Base-by-base conservation (phyloP, 371 early-diverging fungal genomes). In the Quaeritorhiza haematococci region DNA sequence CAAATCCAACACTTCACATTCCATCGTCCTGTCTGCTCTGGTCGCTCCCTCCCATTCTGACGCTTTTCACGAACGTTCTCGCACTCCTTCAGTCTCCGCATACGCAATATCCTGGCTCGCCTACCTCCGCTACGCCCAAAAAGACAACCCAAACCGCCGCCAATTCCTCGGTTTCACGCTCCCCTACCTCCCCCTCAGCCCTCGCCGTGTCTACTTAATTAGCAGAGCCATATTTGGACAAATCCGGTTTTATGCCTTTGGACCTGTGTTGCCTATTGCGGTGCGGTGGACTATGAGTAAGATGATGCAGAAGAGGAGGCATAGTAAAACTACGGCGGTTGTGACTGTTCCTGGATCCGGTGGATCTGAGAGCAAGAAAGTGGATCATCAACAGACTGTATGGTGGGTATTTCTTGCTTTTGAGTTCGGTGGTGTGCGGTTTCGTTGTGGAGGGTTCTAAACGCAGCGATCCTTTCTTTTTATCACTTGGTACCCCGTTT, bases 121-220 rank as follows among this genome's bases (percentile, higher is more conserved):
- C 10, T 61, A 61, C 51, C 55, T 55, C 19, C 29, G 15, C 27
- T 44, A 45, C 32, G 58, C 54, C n/a, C 64, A 59, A 50, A 23
- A 6, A 5, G 33, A 54, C 17, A 55, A 41, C 43, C 49, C 49
- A 33, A 54, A 27, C 26, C 10, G 10, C 7, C 10, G 23, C 21
- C 13, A 13, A 10, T 32, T 38, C 26, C 30, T 0, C 13, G 21
- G 45, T 27, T 29, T 29, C 3, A 6, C 24, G 2, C 23, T 53
- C 13, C 61, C 53, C 4, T 32, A 44, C 21, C 61, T 67, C 3
- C 63, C 67, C 4, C 38, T 56, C n/a, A 33, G 59, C 23, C 67
- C 67, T 2, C 5, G 17, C 2, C 52, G 61, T 15, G 60, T 67
- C 15, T 24, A 49, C 24, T 35, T 41, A 33, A 50, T 68, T 30